Conservation (phyloP, 2,329 filamentous ascomycete species). For the Ustilaginoidea virens region DNA sequence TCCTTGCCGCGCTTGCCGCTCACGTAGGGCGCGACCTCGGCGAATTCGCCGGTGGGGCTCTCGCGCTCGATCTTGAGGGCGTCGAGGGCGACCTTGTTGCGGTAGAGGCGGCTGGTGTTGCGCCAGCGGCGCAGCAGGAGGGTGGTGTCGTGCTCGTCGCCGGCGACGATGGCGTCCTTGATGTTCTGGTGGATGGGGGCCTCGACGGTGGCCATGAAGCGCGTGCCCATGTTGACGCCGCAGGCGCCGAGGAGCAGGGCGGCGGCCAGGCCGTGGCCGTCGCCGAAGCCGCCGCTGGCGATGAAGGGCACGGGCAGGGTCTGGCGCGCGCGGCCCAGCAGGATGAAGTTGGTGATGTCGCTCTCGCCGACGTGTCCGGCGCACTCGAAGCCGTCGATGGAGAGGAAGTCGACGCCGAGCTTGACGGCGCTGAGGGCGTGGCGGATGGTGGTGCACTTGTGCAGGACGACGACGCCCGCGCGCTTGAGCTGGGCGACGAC, state of each 20-base stretch:
- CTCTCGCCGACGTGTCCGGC: slow-evolving; percentile 78
- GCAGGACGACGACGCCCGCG: slow-evolving; percentile 63
- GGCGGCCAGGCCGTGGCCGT: slow-evolving; percentile 83
- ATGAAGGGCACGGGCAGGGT: slow-evolving; percentile 79
- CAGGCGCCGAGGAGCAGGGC: slow-evolving; percentile 80
- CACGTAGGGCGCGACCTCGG: slow-evolving; percentile 73
- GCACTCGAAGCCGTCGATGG: slow-evolving; percentile 96
- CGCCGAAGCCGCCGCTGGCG: slow-evolving; percentile 87
- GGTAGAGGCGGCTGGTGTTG: slow-evolving; percentile 80
- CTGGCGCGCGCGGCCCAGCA: slow-evolving; percentile 74
- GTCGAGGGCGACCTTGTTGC: slow-evolving; percentile 73
- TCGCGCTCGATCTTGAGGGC: slow-evolving; percentile 72
- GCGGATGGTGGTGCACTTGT: slow-evolving; percentile 95
- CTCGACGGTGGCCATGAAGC: slow-evolving; percentile 94
- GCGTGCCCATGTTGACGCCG: slow-evolving; percentile 96
- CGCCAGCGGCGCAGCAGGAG: slow-evolving; percentile 80
- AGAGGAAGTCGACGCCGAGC: slow-evolving; percentile 90
- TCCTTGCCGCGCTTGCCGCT: slow-evolving; percentile 82
- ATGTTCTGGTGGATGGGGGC: slow-evolving; percentile 85
- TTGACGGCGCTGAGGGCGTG: slow-evolving; percentile 86
- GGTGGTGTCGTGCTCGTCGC: slow-evolving; percentile 81
- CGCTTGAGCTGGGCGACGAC: slow-evolving; percentile 81
- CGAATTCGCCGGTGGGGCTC: slow-evolving; percentile 74
- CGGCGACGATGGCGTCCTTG: slow-evolving; percentile 81
- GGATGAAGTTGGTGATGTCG: slow-evolving; percentile 81